A percentile compares a stretch with the other conserved stretches of the same genome.
Evolutionary conservation across 441 rosid genomes (phyloP).

Genomic region (Aleurites moluccanus): DNA sequence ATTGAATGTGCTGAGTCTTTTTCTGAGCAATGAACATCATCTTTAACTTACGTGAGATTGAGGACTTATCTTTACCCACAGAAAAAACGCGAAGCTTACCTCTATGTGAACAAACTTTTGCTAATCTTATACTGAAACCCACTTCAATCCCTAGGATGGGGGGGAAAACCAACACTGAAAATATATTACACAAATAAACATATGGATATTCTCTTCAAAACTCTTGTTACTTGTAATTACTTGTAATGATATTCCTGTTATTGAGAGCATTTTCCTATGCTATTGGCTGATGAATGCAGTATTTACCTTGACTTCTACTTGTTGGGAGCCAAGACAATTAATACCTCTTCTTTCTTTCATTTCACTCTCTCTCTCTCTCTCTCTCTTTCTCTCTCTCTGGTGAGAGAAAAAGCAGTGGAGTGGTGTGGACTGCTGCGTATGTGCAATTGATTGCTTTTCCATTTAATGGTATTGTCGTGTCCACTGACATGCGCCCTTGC

Average conservation of each 20-base stretch:
- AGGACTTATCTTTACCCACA: not conserved
- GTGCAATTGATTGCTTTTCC: not conserved
- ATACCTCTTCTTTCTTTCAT: not conserved
- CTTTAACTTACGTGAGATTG: not conserved
- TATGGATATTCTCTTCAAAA: not conserved
- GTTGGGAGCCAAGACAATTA: not conserved
- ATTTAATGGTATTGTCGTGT: not conserved
- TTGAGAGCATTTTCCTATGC: not conserved
- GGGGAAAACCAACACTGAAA: not conserved
- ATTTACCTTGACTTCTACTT: not conserved
- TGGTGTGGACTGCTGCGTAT: not conserved
- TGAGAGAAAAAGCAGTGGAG: not conserved
- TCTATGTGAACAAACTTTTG: not conserved
- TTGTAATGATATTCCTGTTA: not conserved
- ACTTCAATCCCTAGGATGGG: not conserved
- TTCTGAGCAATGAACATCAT: not conserved
- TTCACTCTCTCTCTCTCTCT: not conserved
- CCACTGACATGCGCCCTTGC: not conserved
- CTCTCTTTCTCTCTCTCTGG: not conserved
- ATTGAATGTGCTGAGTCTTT: not conserved
- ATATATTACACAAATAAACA: not conserved
- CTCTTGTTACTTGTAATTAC: not conserved
- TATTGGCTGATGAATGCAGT: not conserved
- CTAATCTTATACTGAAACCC: not conserved
- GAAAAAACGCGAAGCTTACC: not conserved